A percentile compares a stretch with the other conserved stretches of the same genome.
Conservation (phyloP, 78 protist species). For the Protostelium mycophagum region DNA sequence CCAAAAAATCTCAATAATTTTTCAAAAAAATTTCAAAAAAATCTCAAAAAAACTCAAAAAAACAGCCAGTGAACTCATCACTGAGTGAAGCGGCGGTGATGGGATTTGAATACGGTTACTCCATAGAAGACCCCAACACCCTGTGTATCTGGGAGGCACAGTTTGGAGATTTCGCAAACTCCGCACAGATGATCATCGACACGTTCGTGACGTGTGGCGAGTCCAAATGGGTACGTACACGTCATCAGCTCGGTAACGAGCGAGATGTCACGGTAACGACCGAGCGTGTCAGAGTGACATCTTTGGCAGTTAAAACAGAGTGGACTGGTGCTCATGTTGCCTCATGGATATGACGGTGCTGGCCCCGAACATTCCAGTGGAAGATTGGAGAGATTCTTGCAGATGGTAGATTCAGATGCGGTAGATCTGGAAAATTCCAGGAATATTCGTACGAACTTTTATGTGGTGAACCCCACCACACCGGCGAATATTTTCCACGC, state of each 20-base stretch:
- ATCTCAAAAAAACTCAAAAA: no score
- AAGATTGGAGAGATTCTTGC: constrained; percentile 89
- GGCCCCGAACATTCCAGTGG: constrained; percentile 95
- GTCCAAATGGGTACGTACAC: constrained; percentile 54
- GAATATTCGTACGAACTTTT: constrained; percentile 33
- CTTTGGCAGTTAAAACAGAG: constrained; percentile 19
- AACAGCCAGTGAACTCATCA: constrained; percentile 26
- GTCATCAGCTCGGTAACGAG: not conserved
- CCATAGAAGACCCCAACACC: constrained; percentile 70
- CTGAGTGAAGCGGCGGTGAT: constrained; percentile 81
- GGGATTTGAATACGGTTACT: constrained; percentile 86
- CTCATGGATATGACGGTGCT: constrained; percentile 90
- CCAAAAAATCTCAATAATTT: no score
- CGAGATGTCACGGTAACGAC: not conserved
- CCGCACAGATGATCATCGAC: constrained; percentile 86
- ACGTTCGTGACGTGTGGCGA: constrained; percentile 70
- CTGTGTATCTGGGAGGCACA: constrained; percentile 95
- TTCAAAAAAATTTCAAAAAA: no score
- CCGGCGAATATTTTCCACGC: constrained; percentile 97
- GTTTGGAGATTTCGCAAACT: constrained; percentile 88
- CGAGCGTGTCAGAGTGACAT: no score
- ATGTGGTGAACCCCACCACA: constrained; percentile 81
- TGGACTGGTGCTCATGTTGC: constrained; percentile 73
- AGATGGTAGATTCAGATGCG: constrained; percentile 50
- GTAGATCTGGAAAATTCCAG: constrained; percentile 11